phyloP scores from a whole-genome alignment of 768 basidiomycete genomes.

The Rickenella mellea region DNA sequence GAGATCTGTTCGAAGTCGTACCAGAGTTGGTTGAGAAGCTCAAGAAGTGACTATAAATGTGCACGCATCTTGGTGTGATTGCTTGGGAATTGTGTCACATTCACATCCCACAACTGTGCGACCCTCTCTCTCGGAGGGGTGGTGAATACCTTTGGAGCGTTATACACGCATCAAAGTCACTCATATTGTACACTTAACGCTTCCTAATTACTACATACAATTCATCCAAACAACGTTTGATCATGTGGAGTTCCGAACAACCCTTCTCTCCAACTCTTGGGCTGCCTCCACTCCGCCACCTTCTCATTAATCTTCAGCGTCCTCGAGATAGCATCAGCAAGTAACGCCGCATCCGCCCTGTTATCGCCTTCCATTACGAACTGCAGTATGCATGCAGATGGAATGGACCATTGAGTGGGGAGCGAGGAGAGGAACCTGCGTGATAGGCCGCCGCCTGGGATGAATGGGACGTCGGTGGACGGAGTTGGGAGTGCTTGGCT shows the following conservation, averaged over 20 bases:
- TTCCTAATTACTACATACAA: constrained; percentile 4
- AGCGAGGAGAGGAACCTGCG: constrained; percentile 55
- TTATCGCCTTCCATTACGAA: constrained; percentile 84
- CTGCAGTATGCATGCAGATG: constrained; percentile 53
- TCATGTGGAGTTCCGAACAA: constrained; percentile 70
- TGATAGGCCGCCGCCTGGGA: constrained; percentile 72
- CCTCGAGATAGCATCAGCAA: constrained; percentile 46
- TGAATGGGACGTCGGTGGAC: constrained; percentile 44
- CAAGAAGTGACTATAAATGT: constrained; percentile 40
- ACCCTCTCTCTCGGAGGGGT: no score
- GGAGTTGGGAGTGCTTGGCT: background rate
- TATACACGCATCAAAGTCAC: no score
- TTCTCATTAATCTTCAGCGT: constrained; percentile 30
- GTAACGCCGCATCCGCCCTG: constrained; percentile 52
- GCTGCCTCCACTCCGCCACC: constrained; percentile 44
- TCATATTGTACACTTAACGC: no score
- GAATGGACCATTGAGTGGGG: constrained; percentile 37
- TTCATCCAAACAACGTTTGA: constrained; percentile 59
- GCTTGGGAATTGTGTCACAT: no score
- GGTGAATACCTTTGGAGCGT: no score
- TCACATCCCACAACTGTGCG: no score
- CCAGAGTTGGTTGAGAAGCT: constrained; percentile 87
- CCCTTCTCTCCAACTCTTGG: constrained; percentile 53
- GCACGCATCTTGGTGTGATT: no score
- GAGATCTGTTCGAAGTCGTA: constrained; percentile 85